These are phyloP conservation scores for Fusarium sororula DNA, from an alignment of 2,329 filamentous ascomycete genomes.

Conservation along the genomic window DNA sequence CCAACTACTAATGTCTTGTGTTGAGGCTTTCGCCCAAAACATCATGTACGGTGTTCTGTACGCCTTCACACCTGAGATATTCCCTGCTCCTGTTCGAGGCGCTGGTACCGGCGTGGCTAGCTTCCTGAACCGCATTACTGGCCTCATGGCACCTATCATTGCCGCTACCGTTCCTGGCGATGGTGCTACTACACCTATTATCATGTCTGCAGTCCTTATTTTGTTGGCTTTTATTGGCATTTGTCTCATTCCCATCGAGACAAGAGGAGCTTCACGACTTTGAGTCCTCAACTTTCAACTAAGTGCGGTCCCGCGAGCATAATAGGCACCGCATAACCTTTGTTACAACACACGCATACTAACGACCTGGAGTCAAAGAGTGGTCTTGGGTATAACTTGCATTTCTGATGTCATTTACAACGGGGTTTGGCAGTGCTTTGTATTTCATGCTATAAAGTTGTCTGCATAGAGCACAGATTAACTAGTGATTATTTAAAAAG, in stretches of 20 bases:
- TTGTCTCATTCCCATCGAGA: constrained; percentile 70
- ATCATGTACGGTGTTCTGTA: constrained; percentile 83
- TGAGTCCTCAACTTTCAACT: constrained; percentile 41
- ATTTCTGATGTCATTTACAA: constrained; percentile 21
- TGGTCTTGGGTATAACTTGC: constrained; percentile 25
- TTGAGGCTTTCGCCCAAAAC: constrained; percentile 77
- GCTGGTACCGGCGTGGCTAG: constrained; percentile 77
- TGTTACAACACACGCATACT: constrained; percentile 23
- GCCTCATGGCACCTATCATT: constrained; percentile 74
- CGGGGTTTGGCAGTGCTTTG: constrained; percentile 7
- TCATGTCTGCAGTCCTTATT: constrained; percentile 65
- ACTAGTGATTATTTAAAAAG: constrained; percentile 25
- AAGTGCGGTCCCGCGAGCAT: background rate
- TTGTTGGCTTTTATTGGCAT: constrained; percentile 68
- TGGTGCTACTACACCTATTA: constrained; percentile 66
- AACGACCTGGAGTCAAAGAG: constrained; percentile 36
- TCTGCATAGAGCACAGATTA: constrained; percentile 8
- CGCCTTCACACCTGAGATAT: constrained; percentile 80
- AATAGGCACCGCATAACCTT: background rate
- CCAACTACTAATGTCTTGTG: constrained; percentile 72
- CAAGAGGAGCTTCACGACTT: constrained; percentile 65
- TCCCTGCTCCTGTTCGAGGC: constrained; percentile 76
- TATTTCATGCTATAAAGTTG: constrained; percentile 12
- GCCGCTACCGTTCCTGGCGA: constrained; percentile 69
- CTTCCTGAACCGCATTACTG: constrained; percentile 74